A percentile compares a stretch with the other conserved stretches of the same genome.
These are phyloP conservation scores for Fusarium armeniacum DNA, from an alignment of 2,329 filamentous ascomycete species.

Conservation along the genomic window DNA sequence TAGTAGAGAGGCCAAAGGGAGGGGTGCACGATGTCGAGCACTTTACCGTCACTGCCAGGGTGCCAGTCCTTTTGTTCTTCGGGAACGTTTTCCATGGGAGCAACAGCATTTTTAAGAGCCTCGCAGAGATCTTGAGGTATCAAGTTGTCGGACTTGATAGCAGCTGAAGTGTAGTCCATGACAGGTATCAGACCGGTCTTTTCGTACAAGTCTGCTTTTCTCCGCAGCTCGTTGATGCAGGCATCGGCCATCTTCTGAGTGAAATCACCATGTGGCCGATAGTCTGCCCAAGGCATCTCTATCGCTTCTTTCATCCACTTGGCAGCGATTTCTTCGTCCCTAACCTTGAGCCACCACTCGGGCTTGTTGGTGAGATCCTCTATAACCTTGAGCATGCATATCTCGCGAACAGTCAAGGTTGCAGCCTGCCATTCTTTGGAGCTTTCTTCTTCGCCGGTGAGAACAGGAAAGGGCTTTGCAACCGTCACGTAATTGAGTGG, in stretches of 20 bases:
- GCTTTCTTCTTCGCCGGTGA: constrained; percentile 19
- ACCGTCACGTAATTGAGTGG: constrained; percentile 35
- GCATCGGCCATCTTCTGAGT: not conserved
- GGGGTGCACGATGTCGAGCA: constrained; percentile 44
- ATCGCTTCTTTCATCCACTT: constrained; percentile 53
- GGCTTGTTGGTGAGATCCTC: constrained; percentile 55
- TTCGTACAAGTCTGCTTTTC: constrained; percentile 54
- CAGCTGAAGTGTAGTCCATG: constrained; percentile 52
- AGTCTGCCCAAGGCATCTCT: constrained; percentile 50
- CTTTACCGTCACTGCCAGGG: constrained; percentile 36
- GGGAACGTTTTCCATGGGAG: constrained; percentile 64
- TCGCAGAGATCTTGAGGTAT: constrained; percentile 48
- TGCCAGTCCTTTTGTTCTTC: constrained; percentile 57
- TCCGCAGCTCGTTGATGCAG: constrained; percentile 52
- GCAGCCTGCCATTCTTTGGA: constrained; percentile 42
- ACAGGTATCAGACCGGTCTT: constrained; percentile 53
- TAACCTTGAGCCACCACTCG: constrained; percentile 55
- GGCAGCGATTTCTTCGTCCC: constrained; percentile 44
- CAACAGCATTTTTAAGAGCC: constrained; percentile 60
- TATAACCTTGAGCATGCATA: constrained; percentile 53
- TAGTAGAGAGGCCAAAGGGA: constrained; percentile 48
- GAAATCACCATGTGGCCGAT: constrained; percentile 28
- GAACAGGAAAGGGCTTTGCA: constrained; percentile 40
- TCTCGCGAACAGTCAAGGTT: constrained; percentile 51
- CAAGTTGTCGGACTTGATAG: constrained; percentile 55